phyloP scores from a whole-genome alignment of 768 basidiomycete genomes.

The Chalciporus chontae region DNA sequence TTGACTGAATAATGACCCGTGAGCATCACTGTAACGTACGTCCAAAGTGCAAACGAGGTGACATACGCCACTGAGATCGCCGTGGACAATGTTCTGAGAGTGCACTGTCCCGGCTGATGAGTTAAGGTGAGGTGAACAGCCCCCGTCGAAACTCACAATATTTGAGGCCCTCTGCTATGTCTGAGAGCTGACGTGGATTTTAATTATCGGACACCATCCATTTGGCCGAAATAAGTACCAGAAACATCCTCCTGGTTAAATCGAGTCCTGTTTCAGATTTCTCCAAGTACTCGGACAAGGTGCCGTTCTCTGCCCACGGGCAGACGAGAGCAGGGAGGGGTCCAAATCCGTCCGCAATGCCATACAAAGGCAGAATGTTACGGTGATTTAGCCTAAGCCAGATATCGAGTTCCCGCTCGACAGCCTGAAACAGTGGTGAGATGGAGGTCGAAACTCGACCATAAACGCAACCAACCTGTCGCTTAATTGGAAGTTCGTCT shows the following conservation, averaged over 20 bases:
- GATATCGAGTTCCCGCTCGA: slow-evolving; percentile 28
- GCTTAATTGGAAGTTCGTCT: slow-evolving; percentile 9
- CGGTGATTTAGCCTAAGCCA: slow-evolving; percentile 28
- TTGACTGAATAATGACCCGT: slow-evolving; percentile 11
- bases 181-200: slow-evolving; percentile 16
- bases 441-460: too few species aligned
- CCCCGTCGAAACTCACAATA: slow-evolving; percentile 13
- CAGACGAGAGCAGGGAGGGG: slow-evolving; percentile 30
- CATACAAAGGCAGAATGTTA: slow-evolving; percentile 32
- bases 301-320: slow-evolving; percentile 33
- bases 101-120: slow-evolving; percentile 16
- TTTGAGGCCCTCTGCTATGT: slow-evolving; percentile 21
- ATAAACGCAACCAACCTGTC: slow-evolving; percentile 8
- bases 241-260: slow-evolving; percentile 10
- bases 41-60: not conserved
- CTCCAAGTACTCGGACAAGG: slow-evolving; percentile 28
- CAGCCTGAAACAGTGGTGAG: slow-evolving; percentile 9
- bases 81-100: slow-evolving; percentile 31
- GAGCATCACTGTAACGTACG: not conserved
- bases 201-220: not conserved
- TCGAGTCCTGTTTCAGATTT: slow-evolving; percentile 7
- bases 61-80: slow-evolving; percentile 38
- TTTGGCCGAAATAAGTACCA: slow-evolving; percentile 8
- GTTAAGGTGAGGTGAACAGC: not conserved
- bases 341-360: slow-evolving; percentile 25